Base-by-base conservation (phyloP, 2,329 filamentous ascomycete genomes). In the Cercospora janseana region DNA sequence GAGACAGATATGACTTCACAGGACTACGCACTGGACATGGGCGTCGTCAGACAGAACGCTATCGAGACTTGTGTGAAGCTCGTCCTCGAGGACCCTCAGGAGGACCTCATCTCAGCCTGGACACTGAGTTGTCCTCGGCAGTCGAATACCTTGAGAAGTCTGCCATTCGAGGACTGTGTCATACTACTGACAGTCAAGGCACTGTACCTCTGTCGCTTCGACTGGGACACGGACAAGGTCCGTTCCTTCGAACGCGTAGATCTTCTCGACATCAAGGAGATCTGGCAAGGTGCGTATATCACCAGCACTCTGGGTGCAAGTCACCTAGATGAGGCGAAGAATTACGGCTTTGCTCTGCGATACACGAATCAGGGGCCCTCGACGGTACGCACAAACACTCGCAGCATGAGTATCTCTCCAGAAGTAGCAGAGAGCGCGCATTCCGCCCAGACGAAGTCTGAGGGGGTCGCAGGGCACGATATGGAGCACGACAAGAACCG, bases 161-260 rank as follows among this genome's bases (percentile, higher is more conserved):
- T 85, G 28, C 86, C 89, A 0, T 87, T 97, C 58, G 89, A 95
- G 62, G 92, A 98, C 65, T 86, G 86, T 0, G 87, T 98, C 1
- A 76, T 98, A 1, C 76, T 98, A 0, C 75, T 98, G 24, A 97
- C 93, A 0, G 86, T 95, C 57, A 77, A 79, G 0, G 92, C 90
- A 0, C 68, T 97, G 2, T 97, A 97, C 66, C 83, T 88, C 54
- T 96, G 91, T 67, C 83, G 88, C 10, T 91, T 97, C 61, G 90
- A 97, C 69, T 97, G 92, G 90, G 87, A 87, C 56, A 85, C 90
- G 6, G 93, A 97, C 71, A 97, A 97, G 66, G 88, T 98, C 1
- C 85, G 86, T 9, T 90, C 87, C 0, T 97, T 96, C 67, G 91
- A 97, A 70, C 79, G 91, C 6, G 83, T 96, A 10, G 83, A 87